Conservation (phyloP, 2,329 filamentous ascomycete species). For the Penicillium sp. region DNA sequence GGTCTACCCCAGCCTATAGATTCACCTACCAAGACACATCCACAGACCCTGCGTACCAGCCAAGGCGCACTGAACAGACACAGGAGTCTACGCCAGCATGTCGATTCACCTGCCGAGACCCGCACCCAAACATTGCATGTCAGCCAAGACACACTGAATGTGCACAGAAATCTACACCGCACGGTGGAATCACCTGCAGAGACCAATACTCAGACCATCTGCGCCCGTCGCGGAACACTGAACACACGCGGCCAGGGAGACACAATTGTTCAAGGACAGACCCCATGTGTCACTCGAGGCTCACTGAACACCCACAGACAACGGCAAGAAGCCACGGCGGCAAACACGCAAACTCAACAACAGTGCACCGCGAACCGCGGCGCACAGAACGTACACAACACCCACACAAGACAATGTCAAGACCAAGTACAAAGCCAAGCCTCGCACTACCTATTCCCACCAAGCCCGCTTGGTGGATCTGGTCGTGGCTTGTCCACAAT, state of each 20-base stretch:
- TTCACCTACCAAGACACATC: background rate
- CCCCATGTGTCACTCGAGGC: background rate
- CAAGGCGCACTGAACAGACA: background rate
- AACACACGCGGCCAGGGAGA: background rate
- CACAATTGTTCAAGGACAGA: background rate
- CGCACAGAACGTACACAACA: background rate
- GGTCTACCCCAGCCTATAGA: background rate
- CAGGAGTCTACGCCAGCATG: background rate
- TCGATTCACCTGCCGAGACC: background rate
- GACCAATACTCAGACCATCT: background rate
- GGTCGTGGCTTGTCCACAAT: conserved; percentile 3
- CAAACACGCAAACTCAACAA: background rate
- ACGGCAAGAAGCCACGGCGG: background rate
- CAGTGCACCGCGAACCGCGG: background rate
- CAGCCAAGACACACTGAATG: background rate
- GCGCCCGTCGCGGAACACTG: background rate
- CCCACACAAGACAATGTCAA: background rate
- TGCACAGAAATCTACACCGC: background rate
- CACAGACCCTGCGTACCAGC: background rate
- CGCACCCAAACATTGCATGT: background rate
- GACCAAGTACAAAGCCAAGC: background rate
- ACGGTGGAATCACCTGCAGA: background rate
- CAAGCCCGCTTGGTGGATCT: background rate
- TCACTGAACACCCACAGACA: background rate
- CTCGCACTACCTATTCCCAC: background rate